Evolutionary conservation across 805 yeast genomes (phyloP).

Genomic region (Ogataea chonburiensis): DNA sequence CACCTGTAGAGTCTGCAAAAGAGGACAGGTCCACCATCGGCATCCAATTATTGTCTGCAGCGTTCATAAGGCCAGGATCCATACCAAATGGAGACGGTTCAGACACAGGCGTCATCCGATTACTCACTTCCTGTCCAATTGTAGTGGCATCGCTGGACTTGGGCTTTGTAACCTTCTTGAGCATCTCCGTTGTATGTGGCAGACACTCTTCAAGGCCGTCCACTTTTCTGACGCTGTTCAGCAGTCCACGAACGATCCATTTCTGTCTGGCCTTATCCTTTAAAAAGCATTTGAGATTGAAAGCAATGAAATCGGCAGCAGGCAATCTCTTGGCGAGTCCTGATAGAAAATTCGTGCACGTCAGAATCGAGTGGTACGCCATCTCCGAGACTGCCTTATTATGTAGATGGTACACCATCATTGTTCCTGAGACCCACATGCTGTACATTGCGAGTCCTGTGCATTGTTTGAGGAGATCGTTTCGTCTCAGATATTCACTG

Average conservation of each 20-base stretch:
- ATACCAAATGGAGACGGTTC: slow-evolving; percentile 1
- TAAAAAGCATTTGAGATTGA: slow-evolving; percentile 44
- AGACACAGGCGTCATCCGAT: neutral
- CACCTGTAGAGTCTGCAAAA: slow-evolving; percentile 9
- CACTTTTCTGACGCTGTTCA: slow-evolving; percentile 12
- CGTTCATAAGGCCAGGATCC: neutral
- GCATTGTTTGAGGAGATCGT: slow-evolving; percentile 48
- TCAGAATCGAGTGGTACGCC: slow-evolving; percentile 25
- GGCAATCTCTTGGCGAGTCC: slow-evolving; percentile 52
- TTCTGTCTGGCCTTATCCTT: slow-evolving; percentile 33
- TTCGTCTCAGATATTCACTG: slow-evolving; percentile 53
- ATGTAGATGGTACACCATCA: slow-evolving; percentile 66
- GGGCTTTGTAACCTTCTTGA: slow-evolving; percentile 13
- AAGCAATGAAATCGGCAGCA: slow-evolving; percentile 50
- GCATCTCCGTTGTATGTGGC: slow-evolving; percentile 1
- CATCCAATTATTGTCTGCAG: too few relatives aligned
- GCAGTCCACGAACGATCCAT: slow-evolving; percentile 23
- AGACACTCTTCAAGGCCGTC: neutral
- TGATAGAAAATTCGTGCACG: slow-evolving; percentile 33
- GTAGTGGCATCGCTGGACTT: too few relatives aligned
- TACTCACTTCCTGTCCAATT: neutral
- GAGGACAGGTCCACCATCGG: slow-evolving; percentile 18
- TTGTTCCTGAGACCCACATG: slow-evolving; percentile 61
- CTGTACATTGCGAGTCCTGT: slow-evolving; percentile 39
- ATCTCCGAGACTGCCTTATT: slow-evolving; percentile 26